Evolutionary conservation across 139 green algal genomes (phyloP), one percentile per base, ranked within the genome.

Genomic region (Coccomyxa sp.): DNA sequence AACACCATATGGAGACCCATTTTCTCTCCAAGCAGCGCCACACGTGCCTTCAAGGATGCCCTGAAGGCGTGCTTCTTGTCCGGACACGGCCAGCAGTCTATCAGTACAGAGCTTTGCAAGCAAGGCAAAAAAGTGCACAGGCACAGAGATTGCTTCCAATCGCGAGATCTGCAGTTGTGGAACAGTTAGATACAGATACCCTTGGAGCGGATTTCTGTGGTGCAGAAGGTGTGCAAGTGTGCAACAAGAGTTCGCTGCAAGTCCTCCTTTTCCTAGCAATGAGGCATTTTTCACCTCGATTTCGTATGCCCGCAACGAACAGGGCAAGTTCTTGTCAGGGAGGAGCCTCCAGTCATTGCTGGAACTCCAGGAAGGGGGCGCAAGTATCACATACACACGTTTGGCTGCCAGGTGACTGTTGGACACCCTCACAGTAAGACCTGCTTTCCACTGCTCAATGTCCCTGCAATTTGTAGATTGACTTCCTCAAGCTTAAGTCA

Each of bases 361-460:
- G 14, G 30, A 9, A 63, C 76, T 27, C 14, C 76, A n/a, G 30
- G 31, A 27, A 17, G 58, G 17, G 93, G 95, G 68, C 96, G 96
- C 84, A 90, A 84, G 18, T 98, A 96, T 85, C 94, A 97, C 88
- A 98, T 99, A 58, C 95, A 97, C 86, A 99, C 96, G 21, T 98
- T 98, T 85, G 95, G 95, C 60, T 98, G 95, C 89, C 94, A 96
- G 92, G 91, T 96, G 83, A 79, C 60, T 25, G 67, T 79, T 31
- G 67, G 59, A 66, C 63, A 21, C 1, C 9, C 63, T 71, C 38
- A 25, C 63, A 11, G 63, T 14, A 71, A 9, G 63, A 71, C 21
- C 63, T 14, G 63, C 60, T 28, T 25, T 71, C 18, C 21, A 71
- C 63, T 9, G 63, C 63, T 28, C 63, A 28, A 71, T 9, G 18